Evolutionary conservation across 2,329 filamentous ascomycete genomes (phyloP).

Genomic region (Pseudophaeomoniella oleicola): DNA sequence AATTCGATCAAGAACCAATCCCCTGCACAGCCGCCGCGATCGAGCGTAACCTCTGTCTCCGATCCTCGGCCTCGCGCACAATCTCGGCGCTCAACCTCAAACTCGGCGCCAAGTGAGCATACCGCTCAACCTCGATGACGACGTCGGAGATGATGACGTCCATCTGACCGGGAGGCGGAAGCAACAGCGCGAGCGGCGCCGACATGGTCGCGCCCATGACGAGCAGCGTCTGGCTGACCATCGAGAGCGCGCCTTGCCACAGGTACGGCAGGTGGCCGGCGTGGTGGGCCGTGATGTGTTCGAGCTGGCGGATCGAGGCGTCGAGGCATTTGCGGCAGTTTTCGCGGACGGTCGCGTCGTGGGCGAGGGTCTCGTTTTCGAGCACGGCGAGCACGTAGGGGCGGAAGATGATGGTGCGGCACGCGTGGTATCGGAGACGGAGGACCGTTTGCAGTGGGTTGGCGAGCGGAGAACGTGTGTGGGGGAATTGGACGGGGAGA

Average conservation of each 20-base stretch:
- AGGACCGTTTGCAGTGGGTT: conserved; percentile 69
- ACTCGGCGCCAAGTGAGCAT: conserved; percentile 62
- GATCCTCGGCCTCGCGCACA: conserved; percentile 61
- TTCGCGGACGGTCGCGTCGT: conserved; percentile 59
- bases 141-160: conserved; percentile 68
- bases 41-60: conserved; percentile 49
- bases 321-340: conserved; percentile 72
- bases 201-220: conserved; percentile 80
- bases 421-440: conserved; percentile 68
- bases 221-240: conserved; percentile 67
- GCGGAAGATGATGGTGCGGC: conserved; percentile 72
- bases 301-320: conserved; percentile 63
- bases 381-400: conserved; percentile 70
- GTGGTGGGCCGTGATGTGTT: conserved; percentile 65
- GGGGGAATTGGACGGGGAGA: conserved; percentile 60
- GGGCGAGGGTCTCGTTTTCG: conserved; percentile 57
- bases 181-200: conserved; percentile 51
- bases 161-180: conserved; percentile 42
- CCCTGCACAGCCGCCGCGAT: too few relatives aligned
- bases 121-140: conserved; percentile 59
- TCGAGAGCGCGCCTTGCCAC: conserved; percentile 71
- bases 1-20: too few relatives aligned
- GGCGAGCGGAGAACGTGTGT: conserved; percentile 49
- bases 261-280: conserved; percentile 74
- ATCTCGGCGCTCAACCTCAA: conserved; percentile 65